Evolutionary conservation across 352 stramenopile species (phyloP), one percentile per base, ranked within the genome.

Genomic region (Phytopythium oedochilum): DNA sequence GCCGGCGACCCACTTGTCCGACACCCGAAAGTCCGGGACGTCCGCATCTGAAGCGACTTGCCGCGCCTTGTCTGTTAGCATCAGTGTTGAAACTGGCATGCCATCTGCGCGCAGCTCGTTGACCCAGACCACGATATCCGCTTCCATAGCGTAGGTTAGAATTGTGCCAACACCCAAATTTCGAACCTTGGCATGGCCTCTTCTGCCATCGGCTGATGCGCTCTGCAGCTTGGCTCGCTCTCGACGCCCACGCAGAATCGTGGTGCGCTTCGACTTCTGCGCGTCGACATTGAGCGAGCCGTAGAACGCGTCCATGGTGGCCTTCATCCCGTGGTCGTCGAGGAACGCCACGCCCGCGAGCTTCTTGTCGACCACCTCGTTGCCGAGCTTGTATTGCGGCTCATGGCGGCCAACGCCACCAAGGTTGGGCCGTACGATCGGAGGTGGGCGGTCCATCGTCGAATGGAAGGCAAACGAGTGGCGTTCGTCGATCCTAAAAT

Each of bases 261-360:
- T 52, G 14, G 45, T 52, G 28, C 45, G 45, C 17, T 52, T 52
- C 3, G 45, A 52, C 29, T 52, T 23, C 0, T 25, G 11, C 8
- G 8, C 0, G 0, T 17, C 23, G 25, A 14, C 43, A 0, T 1
- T 5, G 5, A 49, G 23, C 2, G 0, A 0, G 5, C 4, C 2
- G 43, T 49, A 49, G 17, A 49, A 49, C 12, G 34, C 12, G 5
- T 20, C 12, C 2, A 49, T 11, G 3, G 43, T 34, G 6, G 25
- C 23, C 9, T 5, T 5, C 29, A 32, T 32, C 5, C 29, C 29
- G 9, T 9, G 29, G 5, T 32, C 9, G 29, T 32, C 29, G 29
- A 32, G 29, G 29, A 32, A 32, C 18, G 36, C 5, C 14, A 43
- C 5, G 11, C 5, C 36, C 14, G 36, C 36, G 3, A 43, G 36